These are phyloP conservation scores for Cucurbita ficifolia DNA, from an alignment of 306 rosid genomes.

Conservation along the genomic window DNA sequence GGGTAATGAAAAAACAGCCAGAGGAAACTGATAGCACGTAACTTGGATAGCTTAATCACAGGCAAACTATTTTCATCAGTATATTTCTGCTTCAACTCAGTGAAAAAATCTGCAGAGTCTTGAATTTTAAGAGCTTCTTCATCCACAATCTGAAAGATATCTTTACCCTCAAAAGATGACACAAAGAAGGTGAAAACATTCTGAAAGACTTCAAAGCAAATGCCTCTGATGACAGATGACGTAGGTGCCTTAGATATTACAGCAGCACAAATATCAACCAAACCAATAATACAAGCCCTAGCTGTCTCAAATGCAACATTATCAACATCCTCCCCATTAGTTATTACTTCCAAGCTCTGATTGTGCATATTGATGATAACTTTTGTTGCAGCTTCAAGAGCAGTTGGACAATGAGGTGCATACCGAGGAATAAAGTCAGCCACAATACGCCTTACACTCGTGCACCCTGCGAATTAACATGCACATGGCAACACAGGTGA, in stretches of 20 bases:
- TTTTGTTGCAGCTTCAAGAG: constrained; percentile 75
- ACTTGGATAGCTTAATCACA: constrained; percentile 35
- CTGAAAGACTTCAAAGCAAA: constrained; percentile 67
- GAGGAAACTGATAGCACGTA: constrained; percentile 42
- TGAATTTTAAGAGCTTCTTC: constrained; percentile 44
- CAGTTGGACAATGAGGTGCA: constrained; percentile 71
- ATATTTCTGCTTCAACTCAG: constrained; percentile 41
- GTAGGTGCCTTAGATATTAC: constrained; percentile 54
- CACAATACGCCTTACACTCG: constrained; percentile 69
- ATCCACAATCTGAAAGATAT: constrained; percentile 39
- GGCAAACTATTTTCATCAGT: constrained; percentile 45
- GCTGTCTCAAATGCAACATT: constrained; percentile 74
- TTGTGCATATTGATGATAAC: constrained; percentile 65
- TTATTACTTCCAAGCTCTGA: constrained; percentile 45
- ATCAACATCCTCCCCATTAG: constrained; percentile 47
- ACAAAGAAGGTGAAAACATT: constrained; percentile 52
- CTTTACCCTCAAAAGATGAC: constrained; percentile 51
- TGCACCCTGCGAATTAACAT: constrained; percentile 50
- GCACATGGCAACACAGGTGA: constrained; percentile 11
- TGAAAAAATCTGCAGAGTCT: constrained; percentile 37
- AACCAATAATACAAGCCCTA: constrained; percentile 52
- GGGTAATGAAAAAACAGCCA: constrained; percentile 58
- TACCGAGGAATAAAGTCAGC: constrained; percentile 83
- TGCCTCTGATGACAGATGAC: constrained; percentile 62
- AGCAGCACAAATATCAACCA: constrained; percentile 50